Evolutionary conservation across 139 green algal genomes (phyloP), one percentile per base, ranked within the genome.

Genomic region (Trebouxia sp.): DNA sequence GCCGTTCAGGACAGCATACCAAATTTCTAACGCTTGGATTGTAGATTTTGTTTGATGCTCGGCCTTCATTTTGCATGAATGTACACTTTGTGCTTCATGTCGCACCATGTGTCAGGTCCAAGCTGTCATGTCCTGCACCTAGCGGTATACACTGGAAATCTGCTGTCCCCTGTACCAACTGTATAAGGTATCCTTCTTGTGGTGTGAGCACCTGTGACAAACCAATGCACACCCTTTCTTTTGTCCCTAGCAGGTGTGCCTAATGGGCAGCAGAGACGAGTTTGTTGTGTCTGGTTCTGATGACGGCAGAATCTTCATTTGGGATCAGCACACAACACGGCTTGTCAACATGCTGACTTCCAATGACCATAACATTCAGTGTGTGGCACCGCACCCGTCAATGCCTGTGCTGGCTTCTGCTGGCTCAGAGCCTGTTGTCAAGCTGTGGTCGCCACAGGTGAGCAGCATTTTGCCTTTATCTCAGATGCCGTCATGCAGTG

Each of bases 271-370:
- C 1, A 28, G 69, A 48, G 81, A 86, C 35, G 78, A 89, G 51
- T 87, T 87, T 47, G 81, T 96, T 12, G 75, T 88, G 20, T 91
- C 86, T 53, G 91, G 92, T 48, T 88, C 80, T 9, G 92, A 96
- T 79, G 89, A 92, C 70, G 92, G 92, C 5, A 80, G 80, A 76
- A 83, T 95, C 41, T 96, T 90, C 74, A 37, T 95, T 1, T 96
- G 91, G 91, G 62, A 86, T 11, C 77, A 72, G 14, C 43, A 17
- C 75, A 90, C 35, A 0, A 83, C 75, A 1, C 9, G 66, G 43
- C 66, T 91, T 69, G 58, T 87, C 47, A 75, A 76, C 26, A 47
- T 83, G 45, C 83, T 83, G 38, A 51, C 69, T 48, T 56, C 66
- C 17, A 32, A 70, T 45, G 79, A 70, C 24, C n/a, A 37, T 1